phyloP scores from a whole-genome alignment of 2,329 filamentous ascomycete species.

The Fusarium vanettenii region DNA sequence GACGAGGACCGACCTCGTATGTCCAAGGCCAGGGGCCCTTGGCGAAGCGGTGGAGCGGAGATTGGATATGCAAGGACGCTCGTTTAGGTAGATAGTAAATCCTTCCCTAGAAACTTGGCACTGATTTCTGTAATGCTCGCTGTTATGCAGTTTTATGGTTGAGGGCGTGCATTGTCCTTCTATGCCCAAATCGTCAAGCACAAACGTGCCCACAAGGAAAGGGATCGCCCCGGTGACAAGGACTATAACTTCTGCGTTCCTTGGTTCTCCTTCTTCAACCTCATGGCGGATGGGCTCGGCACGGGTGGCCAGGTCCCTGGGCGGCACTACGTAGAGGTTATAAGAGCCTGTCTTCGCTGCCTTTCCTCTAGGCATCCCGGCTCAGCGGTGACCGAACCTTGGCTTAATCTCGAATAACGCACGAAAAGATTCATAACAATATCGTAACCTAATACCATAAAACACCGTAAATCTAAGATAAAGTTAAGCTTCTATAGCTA shows the following conservation, averaged over 20 bases:
- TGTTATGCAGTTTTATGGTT: background rate
- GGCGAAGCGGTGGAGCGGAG: background rate
- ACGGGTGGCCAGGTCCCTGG: no score
- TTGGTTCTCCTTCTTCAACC: background rate
- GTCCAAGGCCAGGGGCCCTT: background rate
- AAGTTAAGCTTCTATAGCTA: no score
- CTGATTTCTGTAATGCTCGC: background rate
- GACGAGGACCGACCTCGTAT: background rate
- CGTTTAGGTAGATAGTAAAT: background rate
- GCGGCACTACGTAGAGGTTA: no score
- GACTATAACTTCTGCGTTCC: background rate
- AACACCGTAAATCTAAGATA: no score
- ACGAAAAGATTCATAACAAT: no score
- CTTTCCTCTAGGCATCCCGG: no score
- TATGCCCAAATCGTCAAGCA: background rate
- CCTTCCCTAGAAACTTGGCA: background rate
- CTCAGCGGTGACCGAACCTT: no score
- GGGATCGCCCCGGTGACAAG: background rate
- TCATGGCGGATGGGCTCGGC: background rate
- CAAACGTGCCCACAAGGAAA: background rate
- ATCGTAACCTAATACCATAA: no score
- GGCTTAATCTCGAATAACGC: no score
- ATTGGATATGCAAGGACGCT: background rate
- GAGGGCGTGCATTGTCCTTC: background rate
- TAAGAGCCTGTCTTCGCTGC: no score